phyloP scores from a whole-genome alignment of 2,329 filamentous ascomycete species.

The Cladosporium sp. region DNA sequence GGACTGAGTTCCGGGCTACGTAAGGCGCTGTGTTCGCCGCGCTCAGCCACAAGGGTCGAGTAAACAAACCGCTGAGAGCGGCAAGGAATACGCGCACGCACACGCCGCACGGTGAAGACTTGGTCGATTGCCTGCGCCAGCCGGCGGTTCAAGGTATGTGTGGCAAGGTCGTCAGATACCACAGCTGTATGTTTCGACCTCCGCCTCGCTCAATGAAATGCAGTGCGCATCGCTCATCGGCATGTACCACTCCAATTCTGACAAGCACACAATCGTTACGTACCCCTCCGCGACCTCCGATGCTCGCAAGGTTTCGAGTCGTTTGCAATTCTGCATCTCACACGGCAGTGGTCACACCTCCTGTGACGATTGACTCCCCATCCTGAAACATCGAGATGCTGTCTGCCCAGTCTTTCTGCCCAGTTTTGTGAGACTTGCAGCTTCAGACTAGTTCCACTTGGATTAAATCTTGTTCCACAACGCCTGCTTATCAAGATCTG shows the following conservation, averaged over 20 bases:
- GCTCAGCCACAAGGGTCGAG: neutral
- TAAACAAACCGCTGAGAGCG: neutral
- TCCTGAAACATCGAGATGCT: neutral
- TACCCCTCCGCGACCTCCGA: neutral
- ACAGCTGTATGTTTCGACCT: neutral
- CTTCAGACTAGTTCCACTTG: too few relatives aligned
- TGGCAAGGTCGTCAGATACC: neutral
- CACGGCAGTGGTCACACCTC: neutral
- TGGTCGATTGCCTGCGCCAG: too few relatives aligned
- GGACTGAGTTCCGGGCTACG: neutral
- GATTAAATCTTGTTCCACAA: too few relatives aligned
- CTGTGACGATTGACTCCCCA: neutral
- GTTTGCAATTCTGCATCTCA: neutral
- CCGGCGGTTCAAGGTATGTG: too few relatives aligned
- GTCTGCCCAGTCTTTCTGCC: neutral
- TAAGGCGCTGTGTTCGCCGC: neutral
- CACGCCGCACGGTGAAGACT: too few relatives aligned
- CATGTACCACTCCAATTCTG: neutral
- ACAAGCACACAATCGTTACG: neutral
- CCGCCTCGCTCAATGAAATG: neutral
- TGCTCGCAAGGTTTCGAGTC: neutral
- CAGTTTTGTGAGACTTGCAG: neutral
- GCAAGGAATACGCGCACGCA: neutral
- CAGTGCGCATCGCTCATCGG: neutral
- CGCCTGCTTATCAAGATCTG: neutral